Conservation (phyloP, 495 filamentous ascomycete genomes). For the Bathelium albidoporum region DNA sequence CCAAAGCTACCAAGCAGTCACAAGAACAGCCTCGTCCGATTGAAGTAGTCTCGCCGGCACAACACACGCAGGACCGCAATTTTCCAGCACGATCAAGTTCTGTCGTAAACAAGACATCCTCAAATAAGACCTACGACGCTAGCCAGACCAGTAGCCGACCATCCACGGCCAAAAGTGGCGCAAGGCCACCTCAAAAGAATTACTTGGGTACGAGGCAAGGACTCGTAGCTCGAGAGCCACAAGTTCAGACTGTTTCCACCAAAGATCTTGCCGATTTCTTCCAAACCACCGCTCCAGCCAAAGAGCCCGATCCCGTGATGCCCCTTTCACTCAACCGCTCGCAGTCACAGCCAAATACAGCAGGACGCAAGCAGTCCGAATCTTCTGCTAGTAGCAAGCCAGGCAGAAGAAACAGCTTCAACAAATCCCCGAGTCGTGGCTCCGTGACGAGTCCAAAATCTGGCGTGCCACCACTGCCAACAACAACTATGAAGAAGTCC, state of each 20-base stretch:
- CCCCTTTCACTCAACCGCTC: conserved; percentile 14
- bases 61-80: background rate
- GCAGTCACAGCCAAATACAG: background rate
- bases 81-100: background rate
- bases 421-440: background rate
- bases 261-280: conserved; percentile 80
- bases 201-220: conserved; percentile 7
- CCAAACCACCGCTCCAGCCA: conserved; percentile 63
- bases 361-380: background rate
- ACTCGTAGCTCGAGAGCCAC: conserved; percentile 53
- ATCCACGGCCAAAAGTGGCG: background rate
- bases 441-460: background rate
- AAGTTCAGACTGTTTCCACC: conserved; percentile 51
- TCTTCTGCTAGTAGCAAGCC: background rate
- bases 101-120: background rate
- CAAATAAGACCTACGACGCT: background rate
- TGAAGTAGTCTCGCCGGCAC: background rate
- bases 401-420: background rate
- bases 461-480: conserved; percentile 8
- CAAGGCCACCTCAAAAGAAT: background rate
- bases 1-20: background rate
- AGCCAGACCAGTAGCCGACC: background rate
- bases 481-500: conserved; percentile 14
- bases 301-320: conserved; percentile 18
- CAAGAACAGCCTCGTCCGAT: background rate